These are phyloP conservation scores for Backusella sp. DNA, from an alignment of 192 early-diverging fungal species.

Conservation along the genomic window DNA sequence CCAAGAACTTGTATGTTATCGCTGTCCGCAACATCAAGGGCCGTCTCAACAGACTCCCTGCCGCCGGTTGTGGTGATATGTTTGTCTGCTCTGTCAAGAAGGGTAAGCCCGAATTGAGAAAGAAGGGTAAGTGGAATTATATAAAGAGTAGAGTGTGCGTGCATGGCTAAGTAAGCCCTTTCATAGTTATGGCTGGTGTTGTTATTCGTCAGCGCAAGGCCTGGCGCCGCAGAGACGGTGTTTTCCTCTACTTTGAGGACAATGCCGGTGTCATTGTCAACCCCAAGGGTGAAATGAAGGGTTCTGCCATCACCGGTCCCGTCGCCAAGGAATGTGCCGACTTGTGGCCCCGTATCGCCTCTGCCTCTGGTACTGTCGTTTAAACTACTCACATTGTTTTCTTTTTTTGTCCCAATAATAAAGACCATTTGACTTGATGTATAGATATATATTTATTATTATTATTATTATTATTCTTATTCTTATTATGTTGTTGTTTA, in stretches of 20 bases:
- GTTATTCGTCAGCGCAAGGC: slow-evolving; percentile 99
- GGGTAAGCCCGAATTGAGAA: slow-evolving; percentile 99
- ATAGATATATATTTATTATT: not conserved
- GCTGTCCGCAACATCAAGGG: slow-evolving; percentile 95
- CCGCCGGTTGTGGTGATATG: slow-evolving; percentile 99
- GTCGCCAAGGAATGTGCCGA: slow-evolving; percentile 99
- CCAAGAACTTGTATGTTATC: slow-evolving; percentile 99
- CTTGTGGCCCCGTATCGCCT: slow-evolving; percentile 99
- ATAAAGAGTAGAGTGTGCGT: not conserved
- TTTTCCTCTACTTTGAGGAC: slow-evolving; percentile 99
- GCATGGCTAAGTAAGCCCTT: not conserved
- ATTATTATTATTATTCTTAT: too few relatives aligned
- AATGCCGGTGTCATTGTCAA: slow-evolving; percentile 99
- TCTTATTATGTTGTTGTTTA: too few relatives aligned
- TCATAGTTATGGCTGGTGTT: slow-evolving; percentile 93
- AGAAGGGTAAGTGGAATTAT: slow-evolving; percentile 78
- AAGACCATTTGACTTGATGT: slow-evolving; percentile 2
- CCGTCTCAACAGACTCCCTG: slow-evolving; percentile 95
- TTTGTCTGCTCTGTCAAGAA: slow-evolving; percentile 99
- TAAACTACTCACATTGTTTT: slow-evolving; percentile 10
- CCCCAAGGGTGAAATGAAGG: slow-evolving; percentile 56
- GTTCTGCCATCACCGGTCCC: slow-evolving; percentile 99
- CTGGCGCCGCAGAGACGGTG: slow-evolving; percentile 98
- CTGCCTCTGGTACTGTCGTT: slow-evolving; percentile 76
- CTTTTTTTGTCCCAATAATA: not conserved